These are phyloP conservation scores for Mortierella sp. DNA, from an alignment of 371 early-diverging fungal genomes.

Conservation along the genomic window DNA sequence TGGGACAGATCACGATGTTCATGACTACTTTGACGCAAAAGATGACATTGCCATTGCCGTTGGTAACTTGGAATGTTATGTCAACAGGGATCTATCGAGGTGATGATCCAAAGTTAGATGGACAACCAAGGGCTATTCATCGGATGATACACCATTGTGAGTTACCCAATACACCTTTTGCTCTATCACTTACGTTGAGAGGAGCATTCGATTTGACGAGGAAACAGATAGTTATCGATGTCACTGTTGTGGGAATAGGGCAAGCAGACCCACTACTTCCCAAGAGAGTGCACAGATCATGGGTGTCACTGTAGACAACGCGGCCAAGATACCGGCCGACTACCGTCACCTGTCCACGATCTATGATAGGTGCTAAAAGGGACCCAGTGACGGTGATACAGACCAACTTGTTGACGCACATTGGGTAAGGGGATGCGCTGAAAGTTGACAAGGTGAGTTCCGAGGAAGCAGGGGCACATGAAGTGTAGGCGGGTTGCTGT, in stretches of 20 bases:
- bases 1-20: not conserved
- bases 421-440: slow-evolving; percentile 30
- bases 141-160: no score
- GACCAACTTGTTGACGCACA: slow-evolving; percentile 28
- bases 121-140: no score
- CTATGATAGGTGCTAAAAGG: slow-evolving; percentile 18
- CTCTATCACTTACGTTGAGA: slow-evolving; percentile 12
- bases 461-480: slow-evolving; percentile 24
- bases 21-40: not conserved
- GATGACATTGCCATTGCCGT: not conserved
- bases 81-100: not conserved
- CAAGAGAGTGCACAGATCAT: slow-evolving; percentile 39
- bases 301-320: slow-evolving; percentile 38
- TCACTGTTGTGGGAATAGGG: slow-evolving; percentile 32
- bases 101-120: not conserved
- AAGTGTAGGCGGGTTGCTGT: slow-evolving; percentile 14
- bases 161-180: no score
- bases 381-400: slow-evolving; percentile 31
- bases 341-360: slow-evolving; percentile 14
- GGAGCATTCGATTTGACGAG: slow-evolving; percentile 23
- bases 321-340: slow-evolving; percentile 21
- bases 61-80: not conserved
- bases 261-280: slow-evolving; percentile 26
- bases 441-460: slow-evolving; percentile 18
- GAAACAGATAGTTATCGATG: slow-evolving; percentile 34